A percentile compares a stretch with the other conserved stretches of the same genome.
Evolutionary conservation across 2,329 filamentous ascomycete species (phyloP).

Genomic region (Talaromyces rugulosus): DNA sequence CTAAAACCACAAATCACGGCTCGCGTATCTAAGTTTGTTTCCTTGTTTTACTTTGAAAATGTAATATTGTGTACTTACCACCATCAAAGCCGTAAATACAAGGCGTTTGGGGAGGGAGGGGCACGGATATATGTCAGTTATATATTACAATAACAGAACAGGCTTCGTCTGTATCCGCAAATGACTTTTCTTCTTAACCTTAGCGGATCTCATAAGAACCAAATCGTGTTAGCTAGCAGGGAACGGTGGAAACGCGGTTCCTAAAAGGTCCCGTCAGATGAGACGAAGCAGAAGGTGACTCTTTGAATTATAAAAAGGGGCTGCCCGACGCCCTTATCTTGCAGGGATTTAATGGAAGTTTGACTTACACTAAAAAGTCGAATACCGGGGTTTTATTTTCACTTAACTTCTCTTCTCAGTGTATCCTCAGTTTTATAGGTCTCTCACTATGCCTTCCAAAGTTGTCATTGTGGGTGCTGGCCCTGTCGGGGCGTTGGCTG

Average conservation of each 20-base stretch:
- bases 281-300: background rate
- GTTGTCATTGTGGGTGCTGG: background rate
- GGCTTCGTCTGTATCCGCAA: background rate
- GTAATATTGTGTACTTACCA: background rate
- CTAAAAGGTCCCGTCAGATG: background rate
- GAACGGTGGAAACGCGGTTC: background rate
- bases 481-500: background rate
- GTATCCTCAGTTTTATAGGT: background rate
- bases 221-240: background rate
- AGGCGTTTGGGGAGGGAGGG: background rate
- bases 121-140: too few relatives aligned
- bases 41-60: background rate
- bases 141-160: background rate
- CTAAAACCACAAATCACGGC: background rate
- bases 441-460: background rate
- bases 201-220: background rate
- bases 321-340: background rate
- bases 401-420: background rate
- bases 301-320: background rate
- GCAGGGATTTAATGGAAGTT: background rate
- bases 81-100: background rate
- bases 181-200: background rate
- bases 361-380: background rate
- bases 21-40: background rate
- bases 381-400: background rate